A percentile compares a stretch with the other conserved stretches of the same genome.
Conservation (phyloP, 805 yeast genomes). For the Candida xyloterini region DNA sequence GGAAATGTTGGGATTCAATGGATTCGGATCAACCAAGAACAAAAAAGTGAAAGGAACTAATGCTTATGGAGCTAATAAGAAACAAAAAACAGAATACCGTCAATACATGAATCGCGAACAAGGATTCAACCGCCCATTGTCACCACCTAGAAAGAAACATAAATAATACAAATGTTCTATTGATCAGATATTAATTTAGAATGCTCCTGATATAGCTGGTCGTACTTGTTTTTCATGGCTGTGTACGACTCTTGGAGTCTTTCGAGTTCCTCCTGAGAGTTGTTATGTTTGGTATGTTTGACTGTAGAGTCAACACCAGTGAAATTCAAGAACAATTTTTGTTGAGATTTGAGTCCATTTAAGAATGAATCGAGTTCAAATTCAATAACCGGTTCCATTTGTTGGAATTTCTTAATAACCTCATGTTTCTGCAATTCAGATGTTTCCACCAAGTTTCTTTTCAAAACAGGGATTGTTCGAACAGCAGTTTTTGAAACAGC, state of each 20-base stretch:
- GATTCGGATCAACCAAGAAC: conserved; percentile 54
- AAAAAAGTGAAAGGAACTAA: conserved; percentile 50
- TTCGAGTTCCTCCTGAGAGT: conserved; percentile 44
- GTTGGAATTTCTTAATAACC: conserved; percentile 37
- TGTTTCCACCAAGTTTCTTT: conserved; percentile 51
- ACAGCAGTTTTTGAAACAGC: conserved; percentile 33
- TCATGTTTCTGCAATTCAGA: conserved; percentile 42
- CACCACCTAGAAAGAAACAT: conserved; percentile 39
- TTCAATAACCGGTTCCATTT: conserved; percentile 19
- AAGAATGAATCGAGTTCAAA: conserved; percentile 50
- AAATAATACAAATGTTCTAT: conserved; percentile 5
- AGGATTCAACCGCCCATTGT: conserved; percentile 54
- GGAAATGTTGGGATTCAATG: conserved; percentile 54
- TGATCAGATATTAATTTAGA: conserved; percentile 31
- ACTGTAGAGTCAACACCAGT: conserved; percentile 38
- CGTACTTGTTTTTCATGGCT: conserved; percentile 58
- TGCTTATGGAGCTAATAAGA: conserved; percentile 40
- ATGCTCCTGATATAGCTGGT: conserved; percentile 52
- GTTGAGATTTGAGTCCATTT: conserved; percentile 46
- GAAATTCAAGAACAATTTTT: conserved; percentile 47
- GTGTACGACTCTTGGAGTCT: conserved; percentile 57
- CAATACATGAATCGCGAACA: conserved; percentile 59
- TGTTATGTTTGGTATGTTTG: conserved; percentile 25
- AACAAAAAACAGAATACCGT: conserved; percentile 44
- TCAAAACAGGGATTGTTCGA: conserved; percentile 59